These are phyloP conservation scores for Pseudogymnoascus sp. DNA, from an alignment of 2,329 filamentous ascomycete genomes.

Conservation along the genomic window DNA sequence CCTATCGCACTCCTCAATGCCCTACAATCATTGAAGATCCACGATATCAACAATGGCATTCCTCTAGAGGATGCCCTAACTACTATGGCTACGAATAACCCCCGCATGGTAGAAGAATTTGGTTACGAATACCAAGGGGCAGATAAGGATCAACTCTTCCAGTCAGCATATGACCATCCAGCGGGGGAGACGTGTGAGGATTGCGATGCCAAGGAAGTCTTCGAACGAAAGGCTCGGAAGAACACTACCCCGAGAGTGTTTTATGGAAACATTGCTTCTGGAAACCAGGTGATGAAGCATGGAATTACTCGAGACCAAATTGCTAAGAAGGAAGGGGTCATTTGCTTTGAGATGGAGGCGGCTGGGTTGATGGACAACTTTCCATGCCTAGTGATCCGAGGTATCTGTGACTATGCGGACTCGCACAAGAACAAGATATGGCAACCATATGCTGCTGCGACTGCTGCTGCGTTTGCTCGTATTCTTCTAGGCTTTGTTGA, in stretches of 20 bases:
- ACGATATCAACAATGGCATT: constrained; percentile 10
- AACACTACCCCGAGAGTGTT: neutral
- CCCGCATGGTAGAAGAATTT: constrained; percentile 11
- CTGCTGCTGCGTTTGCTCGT: constrained; percentile 12
- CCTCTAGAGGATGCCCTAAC: constrained; percentile 9
- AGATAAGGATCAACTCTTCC: constrained; percentile 13
- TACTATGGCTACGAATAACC: constrained; percentile 10
- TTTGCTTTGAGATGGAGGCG: constrained; percentile 12
- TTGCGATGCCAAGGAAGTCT: constrained; percentile 1
- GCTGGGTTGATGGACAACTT: constrained; percentile 15
- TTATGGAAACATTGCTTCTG: constrained; percentile 15
- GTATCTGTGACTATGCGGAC: constrained; percentile 17
- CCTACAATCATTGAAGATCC: constrained; percentile 9
- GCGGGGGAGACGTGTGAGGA: constrained; percentile 7
- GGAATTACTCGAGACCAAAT: neutral
- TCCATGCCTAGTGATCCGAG: constrained; percentile 16
- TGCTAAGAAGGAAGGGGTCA: constrained; percentile 2
- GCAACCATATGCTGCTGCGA: constrained; percentile 16
- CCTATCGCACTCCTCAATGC: constrained; percentile 12
- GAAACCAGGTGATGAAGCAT: constrained; percentile 14
- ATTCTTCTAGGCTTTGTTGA: constrained; percentile 11
- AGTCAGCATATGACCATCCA: constrained; percentile 11
- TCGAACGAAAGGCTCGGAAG: neutral
- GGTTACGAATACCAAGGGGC: constrained; percentile 9
- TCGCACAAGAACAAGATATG: constrained; percentile 17